Evolutionary conservation across 2,329 filamentous ascomycete genomes (phyloP), one percentile per base, ranked within the genome.

Genomic region (Epichloe uncinata): DNA sequence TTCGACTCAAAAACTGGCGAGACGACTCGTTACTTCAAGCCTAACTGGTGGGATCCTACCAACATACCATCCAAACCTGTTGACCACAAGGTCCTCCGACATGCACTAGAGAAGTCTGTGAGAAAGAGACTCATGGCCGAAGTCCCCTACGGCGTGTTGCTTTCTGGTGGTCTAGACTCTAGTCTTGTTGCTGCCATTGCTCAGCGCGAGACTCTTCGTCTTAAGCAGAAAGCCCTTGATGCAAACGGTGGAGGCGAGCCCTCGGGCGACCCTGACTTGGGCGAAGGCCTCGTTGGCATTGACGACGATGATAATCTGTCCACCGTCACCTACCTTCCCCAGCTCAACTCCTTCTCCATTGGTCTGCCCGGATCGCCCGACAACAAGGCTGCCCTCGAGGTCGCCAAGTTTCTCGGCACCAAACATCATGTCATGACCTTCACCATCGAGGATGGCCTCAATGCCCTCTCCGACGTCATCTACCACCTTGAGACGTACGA

Each of bases 381-480:
- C 68, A 93, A 88, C 63, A 82, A 85, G 68, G 93, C 93, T 44
- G 93, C 93, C 16, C 73, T 90, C 51, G 87, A 96, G 70, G 93
- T 96, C 16, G 93, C 93, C 63, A 86, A 91, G 67, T 98, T 95
- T 76, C 81, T 98, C 41, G 94, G 93, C 62, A 98, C 93, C 51
- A 94, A 93, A 74, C 93, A 98, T 69, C 89, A 98, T 71, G 87
- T 89, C 61, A 94, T 98, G 77, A 97, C 90, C 49, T 98, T 98
- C 69, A 97, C 93, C 54, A 84, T 98, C 51, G 87, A 98, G 68
- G 93, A 98, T 63, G 93, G 93, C 52, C 84, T 98, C 63, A 91
- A 98, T 70, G 91, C 93, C 16, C 81, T 98, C 7, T 94, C 87
- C 36, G 93, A 98, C 67, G 93, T 98, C 65, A 97, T 98, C 65